These are phyloP conservation scores for Balansia obtecta DNA, from an alignment of 2,329 filamentous ascomycete species.

Conservation along the genomic window DNA sequence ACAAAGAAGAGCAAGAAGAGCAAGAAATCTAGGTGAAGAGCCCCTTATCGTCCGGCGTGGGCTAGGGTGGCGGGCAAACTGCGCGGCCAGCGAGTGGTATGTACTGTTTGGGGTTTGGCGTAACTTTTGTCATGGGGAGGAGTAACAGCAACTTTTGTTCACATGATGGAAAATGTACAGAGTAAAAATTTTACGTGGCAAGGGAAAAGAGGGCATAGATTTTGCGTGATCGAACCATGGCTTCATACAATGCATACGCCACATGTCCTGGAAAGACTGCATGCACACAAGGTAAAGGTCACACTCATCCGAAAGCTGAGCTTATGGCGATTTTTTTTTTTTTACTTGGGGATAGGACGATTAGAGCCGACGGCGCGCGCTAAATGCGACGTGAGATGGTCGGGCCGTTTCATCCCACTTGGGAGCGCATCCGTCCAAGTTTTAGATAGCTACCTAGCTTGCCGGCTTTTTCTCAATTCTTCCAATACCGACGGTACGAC, in stretches of 20 bases:
- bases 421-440: background rate
- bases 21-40: conserved; percentile 19
- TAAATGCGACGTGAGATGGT: background rate
- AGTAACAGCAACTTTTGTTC: background rate
- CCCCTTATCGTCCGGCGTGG: background rate
- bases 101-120: background rate
- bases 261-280: background rate
- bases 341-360: background rate
- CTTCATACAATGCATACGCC: too few relatives aligned
- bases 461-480: too few relatives aligned
- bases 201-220: background rate
- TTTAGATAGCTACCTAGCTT: too few relatives aligned
- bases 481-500: too few relatives aligned
- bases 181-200: background rate
- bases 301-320: background rate
- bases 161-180: background rate
- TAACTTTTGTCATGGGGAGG: background rate
- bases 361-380: background rate
- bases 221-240: background rate
- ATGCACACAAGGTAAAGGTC: background rate
- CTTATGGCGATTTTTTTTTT: too few relatives aligned
- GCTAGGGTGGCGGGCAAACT: background rate
- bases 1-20: conserved; percentile 42
- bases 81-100: background rate
- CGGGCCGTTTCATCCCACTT: background rate